phyloP scores from a whole-genome alignment of 108 stramenopile genomes.

The Schizochytrium sp. region DNA sequence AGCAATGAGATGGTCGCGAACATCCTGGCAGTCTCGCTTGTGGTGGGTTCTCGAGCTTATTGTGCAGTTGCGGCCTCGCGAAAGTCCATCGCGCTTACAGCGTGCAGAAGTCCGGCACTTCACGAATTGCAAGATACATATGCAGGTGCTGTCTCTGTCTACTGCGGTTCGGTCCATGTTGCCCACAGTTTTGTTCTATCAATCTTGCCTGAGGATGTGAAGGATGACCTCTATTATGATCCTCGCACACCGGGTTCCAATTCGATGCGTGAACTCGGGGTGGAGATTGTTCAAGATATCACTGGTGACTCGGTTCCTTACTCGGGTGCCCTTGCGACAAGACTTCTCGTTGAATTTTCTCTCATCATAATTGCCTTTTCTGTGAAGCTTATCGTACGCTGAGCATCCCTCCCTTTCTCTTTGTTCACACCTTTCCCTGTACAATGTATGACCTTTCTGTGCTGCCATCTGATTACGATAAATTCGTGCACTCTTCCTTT shows the following conservation, averaged over 20 bases:
- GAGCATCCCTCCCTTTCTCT: background rate
- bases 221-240: slow-evolving; percentile 42
- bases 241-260: slow-evolving; percentile 10
- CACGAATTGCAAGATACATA: slow-evolving; percentile 20
- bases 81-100: slow-evolving; percentile 9
- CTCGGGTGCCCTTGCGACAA: background rate
- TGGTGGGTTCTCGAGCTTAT: background rate
- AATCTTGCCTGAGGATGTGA: slow-evolving; percentile 31
- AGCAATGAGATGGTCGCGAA: background rate
- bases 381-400: slow-evolving; percentile 21
- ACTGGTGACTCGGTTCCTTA: background rate
- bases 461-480: no score
- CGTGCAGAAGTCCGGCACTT: background rate
- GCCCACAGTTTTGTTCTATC: slow-evolving; percentile 10
- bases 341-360: background rate
- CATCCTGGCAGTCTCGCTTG: background rate
- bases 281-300: background rate
- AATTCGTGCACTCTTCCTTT: no score
- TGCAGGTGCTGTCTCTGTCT: slow-evolving; percentile 28
- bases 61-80: background rate
- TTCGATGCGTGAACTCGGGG: slow-evolving; percentile 23
- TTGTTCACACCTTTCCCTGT: background rate
- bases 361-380: background rate
- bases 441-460: background rate
- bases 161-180: slow-evolving; percentile 13